phyloP scores from a whole-genome alignment of 129 eudicot species.

The Tagetes erecta region DNA sequence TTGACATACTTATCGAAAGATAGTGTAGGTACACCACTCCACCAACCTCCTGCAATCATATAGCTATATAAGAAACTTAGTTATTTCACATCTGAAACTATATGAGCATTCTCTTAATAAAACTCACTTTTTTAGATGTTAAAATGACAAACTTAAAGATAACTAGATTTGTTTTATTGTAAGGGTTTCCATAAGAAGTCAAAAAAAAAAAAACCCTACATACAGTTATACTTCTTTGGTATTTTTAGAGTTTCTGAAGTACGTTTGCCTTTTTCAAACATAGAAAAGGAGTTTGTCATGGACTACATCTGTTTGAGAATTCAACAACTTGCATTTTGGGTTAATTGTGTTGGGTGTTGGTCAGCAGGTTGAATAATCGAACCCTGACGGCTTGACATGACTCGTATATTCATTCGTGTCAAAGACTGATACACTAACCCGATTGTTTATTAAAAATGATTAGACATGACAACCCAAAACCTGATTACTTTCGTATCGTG shows the following conservation, averaged over 20 bases:
- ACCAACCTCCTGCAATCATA: conserved; percentile 83
- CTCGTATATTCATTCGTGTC: too few relatives aligned
- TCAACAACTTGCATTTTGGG: neutral
- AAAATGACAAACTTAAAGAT: neutral
- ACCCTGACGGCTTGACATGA: too few relatives aligned
- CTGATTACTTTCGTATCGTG: too few relatives aligned
- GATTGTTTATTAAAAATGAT: too few relatives aligned
- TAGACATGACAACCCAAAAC: too few relatives aligned
- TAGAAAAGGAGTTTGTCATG: neutral
- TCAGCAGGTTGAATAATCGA: too few relatives aligned
- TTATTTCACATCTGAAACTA: conserved; percentile 7
- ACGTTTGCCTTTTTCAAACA: neutral
- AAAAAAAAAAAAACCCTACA: neutral
- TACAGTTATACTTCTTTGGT: neutral
- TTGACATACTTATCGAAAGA: conserved; percentile 67
- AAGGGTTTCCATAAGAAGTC: neutral
- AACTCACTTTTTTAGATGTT: neutral
- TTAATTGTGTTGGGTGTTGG: too few relatives aligned
- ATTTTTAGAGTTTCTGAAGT: neutral
- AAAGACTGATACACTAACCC: too few relatives aligned
- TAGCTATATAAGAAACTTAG: neutral
- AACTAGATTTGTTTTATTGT: neutral
- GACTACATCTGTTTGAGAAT: neutral
- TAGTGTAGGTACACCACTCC: conserved; percentile 96
- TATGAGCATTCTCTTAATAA: neutral